Evolutionary conservation across 495 filamentous ascomycete genomes (phyloP), one percentile per base, ranked within the genome.

Genomic region (Pyronema omphalodes): DNA sequence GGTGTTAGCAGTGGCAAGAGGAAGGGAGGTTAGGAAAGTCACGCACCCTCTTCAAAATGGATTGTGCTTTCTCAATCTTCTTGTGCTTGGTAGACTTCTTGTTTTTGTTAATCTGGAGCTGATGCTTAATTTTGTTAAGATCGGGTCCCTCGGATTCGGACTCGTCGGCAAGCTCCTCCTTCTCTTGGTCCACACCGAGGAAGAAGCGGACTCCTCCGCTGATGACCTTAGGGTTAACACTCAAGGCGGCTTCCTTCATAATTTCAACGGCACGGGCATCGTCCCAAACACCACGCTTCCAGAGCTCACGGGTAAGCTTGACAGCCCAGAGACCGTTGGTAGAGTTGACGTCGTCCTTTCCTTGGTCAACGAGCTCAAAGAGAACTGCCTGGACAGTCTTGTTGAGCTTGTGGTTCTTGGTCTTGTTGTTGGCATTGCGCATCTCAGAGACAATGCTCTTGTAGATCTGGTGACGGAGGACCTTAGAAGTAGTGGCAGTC

Each of bases 311-410:
- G 29, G 86, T 87, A 43, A 94, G 69, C 64, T 89, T 93, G 43
- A 93, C 85, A 5, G 93, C 88, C 91, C 93, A 99, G 51, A 95
- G 71, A 12, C 84, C 86, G 65, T 93, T 89, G 14, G 82, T 75
- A 2, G 86, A 88, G 19, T 81, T 75, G 41, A 83, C 75, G 66
- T 99, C 88, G 48, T 62, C 60, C 53, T 62, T 66, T 43, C 63
- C 63, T 3, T 82, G 81, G 14, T 81, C 85, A 19, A 96, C 76
- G 35, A 99, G 74, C 66, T 94, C 91, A 70, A 86, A 91, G 44
- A 96, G 75, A 15, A 88, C 86, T 0, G 83, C 88, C 67, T 96
- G 91, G 58, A 94, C 84, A 6, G 84, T 88, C 37, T 83, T 76
- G 67, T 99, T 99, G 37, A 99, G 76, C 56, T 77, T 80, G 70